Percentiles rank a stretch among this genome's conserved stretches.
These are phyloP conservation scores for Didymella arachidicola DNA, from an alignment of 2,329 filamentous ascomycete genomes.

Conservation along the genomic window DNA sequence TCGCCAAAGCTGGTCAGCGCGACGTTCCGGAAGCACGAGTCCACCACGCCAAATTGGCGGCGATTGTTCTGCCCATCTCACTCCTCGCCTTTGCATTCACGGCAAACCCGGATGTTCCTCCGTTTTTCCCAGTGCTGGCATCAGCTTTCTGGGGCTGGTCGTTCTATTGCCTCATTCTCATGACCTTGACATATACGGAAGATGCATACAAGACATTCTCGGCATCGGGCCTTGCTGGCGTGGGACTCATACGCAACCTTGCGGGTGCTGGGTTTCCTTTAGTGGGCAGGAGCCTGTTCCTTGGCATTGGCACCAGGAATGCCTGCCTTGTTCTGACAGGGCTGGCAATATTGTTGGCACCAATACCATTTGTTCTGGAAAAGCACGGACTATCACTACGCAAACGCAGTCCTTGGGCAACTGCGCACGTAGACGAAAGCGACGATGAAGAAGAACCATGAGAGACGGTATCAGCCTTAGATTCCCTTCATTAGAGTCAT, in stretches of 20 bases:
- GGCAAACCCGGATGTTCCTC: slow-evolving; percentile 35
- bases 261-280: slow-evolving; percentile 48
- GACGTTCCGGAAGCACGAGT: slow-evolving; percentile 56
- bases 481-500: background rate
- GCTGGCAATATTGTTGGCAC: slow-evolving; percentile 40
- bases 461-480: background rate
- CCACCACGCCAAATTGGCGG: slow-evolving; percentile 52
- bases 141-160: slow-evolving; percentile 60
- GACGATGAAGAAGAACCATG: slow-evolving; percentile 24
- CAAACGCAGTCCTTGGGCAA: slow-evolving; percentile 51
- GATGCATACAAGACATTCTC: slow-evolving; percentile 58
- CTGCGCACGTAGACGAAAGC: slow-evolving; percentile 48
- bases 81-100: slow-evolving; percentile 50
- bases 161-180: slow-evolving; percentile 61
- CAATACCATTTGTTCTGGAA: slow-evolving; percentile 47
- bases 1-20: slow-evolving; percentile 43
- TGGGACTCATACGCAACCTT: slow-evolving; percentile 51
- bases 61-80: slow-evolving; percentile 48
- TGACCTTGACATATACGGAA: slow-evolving; percentile 59
- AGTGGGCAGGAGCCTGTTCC: slow-evolving; percentile 42
- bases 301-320: slow-evolving; percentile 39
- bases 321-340: slow-evolving; percentile 42
- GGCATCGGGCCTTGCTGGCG: slow-evolving; percentile 53
- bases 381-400: slow-evolving; percentile 46
- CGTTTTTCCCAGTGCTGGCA: slow-evolving; percentile 59